Base-by-base conservation (phyloP, 306 rosid species). In the Cicer cuneatum region DNA sequence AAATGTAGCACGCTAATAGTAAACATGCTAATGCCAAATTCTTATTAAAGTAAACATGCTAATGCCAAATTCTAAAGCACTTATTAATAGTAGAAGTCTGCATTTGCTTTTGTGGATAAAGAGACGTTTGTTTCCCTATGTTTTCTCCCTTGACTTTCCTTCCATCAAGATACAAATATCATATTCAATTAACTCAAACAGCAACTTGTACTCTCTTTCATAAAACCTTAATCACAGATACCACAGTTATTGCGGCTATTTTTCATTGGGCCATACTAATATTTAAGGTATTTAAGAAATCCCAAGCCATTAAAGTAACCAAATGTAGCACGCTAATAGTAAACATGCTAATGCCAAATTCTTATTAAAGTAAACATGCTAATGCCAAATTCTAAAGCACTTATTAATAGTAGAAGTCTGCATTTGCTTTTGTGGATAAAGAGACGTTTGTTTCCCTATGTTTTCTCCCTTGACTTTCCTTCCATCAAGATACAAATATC, bases 1-100 rank as follows among this genome's bases (percentile, higher is more conserved):
- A 76, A 45, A 21, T 53, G 41, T 49, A 77, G 72, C 67, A 29
- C 48, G 76, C n/a, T n/a, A n/a, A n/a, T n/a, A n/a, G n/a, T n/a
- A n/a, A n/a, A n/a, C n/a, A n/a, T n/a, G n/a, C n/a, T n/a, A n/a
- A n/a, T n/a, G n/a, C n/a, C n/a, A n/a, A n/a, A n/a, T n/a, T n/a
- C n/a, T n/a, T n/a, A n/a, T n/a, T n/a, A n/a, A n/a, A n/a, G n/a
- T n/a, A n/a, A n/a, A n/a, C n/a, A n/a, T n/a, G 51, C 15, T 9
- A 47, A 6, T 15, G 39, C 53, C 46, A 74, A 57, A 62, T 52
- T 73, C 77, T 35, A 68, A 45, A 43, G 39, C 49, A 56, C 40
- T 53, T 61, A 53, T 69, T 70, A 69, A 47, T 18, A 70, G 7
- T 57, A 48, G 56, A 74, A 70, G 39, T 24, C 5, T 74, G 65